Percentiles rank a stretch among this genome's conserved stretches.
Conservation (phyloP, 2,329 filamentous ascomycete species). For the Colletotrichum truncatum region DNA sequence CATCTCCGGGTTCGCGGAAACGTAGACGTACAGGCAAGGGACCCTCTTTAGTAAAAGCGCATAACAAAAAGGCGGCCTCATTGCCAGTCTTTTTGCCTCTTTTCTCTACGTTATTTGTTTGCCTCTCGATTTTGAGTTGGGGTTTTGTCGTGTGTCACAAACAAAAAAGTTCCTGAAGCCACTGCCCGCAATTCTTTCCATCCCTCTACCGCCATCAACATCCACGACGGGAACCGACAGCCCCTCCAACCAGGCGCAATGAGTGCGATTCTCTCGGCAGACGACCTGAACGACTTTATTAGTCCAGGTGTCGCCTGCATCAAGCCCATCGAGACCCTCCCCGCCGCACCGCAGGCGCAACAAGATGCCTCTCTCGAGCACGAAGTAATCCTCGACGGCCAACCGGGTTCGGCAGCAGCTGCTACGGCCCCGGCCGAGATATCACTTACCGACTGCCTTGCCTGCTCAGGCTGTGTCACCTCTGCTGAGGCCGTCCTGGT, state of each 20-base stretch:
- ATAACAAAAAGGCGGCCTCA: conserved; percentile 1
- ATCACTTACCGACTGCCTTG: conserved; percentile 95
- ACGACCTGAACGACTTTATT: conserved; percentile 99
- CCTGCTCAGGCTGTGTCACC: conserved; percentile 97
- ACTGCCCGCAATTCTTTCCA: conserved; percentile 8
- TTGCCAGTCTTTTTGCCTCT: background rate
- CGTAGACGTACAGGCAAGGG: background rate
- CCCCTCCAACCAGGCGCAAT: conserved; percentile 61
- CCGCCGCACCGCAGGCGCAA: conserved; percentile 62
- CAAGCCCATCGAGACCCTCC: conserved; percentile 94
- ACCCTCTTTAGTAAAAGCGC: background rate
- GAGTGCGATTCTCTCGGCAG: conserved; percentile 96
- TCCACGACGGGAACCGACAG: background rate
- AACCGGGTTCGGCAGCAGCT: conserved; percentile 61
- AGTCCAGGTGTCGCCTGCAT: conserved; percentile 97
- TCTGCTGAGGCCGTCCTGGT: conserved; percentile 98
- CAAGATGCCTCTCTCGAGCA: conserved; percentile 58
- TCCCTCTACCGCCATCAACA: background rate
- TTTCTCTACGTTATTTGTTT: no score
- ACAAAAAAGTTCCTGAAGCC: background rate
- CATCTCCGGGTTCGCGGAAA: conserved; percentile 29
- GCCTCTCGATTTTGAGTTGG: background rate
- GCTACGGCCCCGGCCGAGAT: conserved; percentile 80
- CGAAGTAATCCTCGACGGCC: conserved; percentile 95
- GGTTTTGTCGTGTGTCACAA: background rate